phyloP scores from a whole-genome alignment of 2,329 filamentous ascomycete genomes.

The Stylonectria norvegica region DNA sequence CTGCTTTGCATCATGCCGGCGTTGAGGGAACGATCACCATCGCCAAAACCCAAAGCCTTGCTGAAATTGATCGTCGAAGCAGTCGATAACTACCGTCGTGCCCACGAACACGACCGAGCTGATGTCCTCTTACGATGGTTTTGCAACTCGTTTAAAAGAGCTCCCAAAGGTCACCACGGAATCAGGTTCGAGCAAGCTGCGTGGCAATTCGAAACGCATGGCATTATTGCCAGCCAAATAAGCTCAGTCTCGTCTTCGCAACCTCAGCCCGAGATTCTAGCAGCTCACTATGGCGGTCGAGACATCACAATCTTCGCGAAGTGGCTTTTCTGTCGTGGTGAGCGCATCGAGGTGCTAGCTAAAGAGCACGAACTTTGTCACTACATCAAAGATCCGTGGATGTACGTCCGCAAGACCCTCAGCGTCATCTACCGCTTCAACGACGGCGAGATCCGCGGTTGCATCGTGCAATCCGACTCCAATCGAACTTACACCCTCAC shows the following conservation, averaged over 20 bases:
- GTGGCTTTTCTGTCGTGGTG: not conserved
- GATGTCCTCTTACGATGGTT: not conserved
- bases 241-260: not conserved
- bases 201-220: not conserved
- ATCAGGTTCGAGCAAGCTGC: not conserved
- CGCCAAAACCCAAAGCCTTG: not conserved
- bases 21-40: not conserved
- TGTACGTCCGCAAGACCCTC: not conserved
- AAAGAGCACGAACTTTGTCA: not conserved
- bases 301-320: slow-evolving; percentile 1
- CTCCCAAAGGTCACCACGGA: no score
- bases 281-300: slow-evolving; percentile 1
- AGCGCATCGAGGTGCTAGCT: not conserved
- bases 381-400: not conserved
- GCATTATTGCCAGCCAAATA: not conserved
- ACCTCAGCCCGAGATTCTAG: not conserved
- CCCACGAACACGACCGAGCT: not conserved
- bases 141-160: no score
- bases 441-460: slow-evolving; percentile 1
- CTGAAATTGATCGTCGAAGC: not conserved
- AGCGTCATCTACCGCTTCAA: slow-evolving; percentile 1
- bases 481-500: not conserved
- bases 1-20: slow-evolving; percentile 12
- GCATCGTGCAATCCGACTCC: not conserved
- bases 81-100: not conserved